Conservation (phyloP, 805 yeast genomes). For the Brettanomyces bruxellensis region DNA sequence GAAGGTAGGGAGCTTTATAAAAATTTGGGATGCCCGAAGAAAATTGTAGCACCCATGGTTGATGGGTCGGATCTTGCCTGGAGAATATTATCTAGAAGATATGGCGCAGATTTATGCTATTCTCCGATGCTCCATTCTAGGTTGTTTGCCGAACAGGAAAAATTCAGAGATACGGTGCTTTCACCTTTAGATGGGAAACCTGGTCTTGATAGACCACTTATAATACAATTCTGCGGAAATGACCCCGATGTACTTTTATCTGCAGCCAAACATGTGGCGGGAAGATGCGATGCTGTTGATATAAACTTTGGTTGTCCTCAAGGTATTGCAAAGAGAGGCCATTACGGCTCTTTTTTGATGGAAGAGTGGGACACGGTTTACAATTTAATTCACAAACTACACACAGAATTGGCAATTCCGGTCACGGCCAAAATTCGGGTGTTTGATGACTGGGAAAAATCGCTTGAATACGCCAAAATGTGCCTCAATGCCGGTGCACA, state of each 20-base stretch:
- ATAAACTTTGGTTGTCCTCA: slow-evolving; percentile 97
- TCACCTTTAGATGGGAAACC: slow-evolving; percentile 63
- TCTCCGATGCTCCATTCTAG: slow-evolving; percentile 97
- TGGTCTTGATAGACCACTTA: slow-evolving; percentile 67
- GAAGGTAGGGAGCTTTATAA: slow-evolving; percentile 66
- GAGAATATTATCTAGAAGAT: slow-evolving; percentile 75
- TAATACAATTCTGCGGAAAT: slow-evolving; percentile 95
- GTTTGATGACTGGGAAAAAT: slow-evolving; percentile 74
- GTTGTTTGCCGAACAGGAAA: slow-evolving; percentile 74
- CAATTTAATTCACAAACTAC: slow-evolving; percentile 62
- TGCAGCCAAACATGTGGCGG: slow-evolving; percentile 78
- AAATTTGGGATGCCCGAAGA: slow-evolving; percentile 63
- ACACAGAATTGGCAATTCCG: slow-evolving; percentile 62
- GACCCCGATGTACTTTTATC: slow-evolving; percentile 74
- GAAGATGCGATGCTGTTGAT: slow-evolving; percentile 91
- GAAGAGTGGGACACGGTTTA: slow-evolving; percentile 89
- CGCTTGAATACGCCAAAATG: slow-evolving; percentile 80
- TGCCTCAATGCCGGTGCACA: slow-evolving; percentile 92
- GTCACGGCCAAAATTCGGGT: slow-evolving; percentile 95
- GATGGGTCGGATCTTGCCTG: slow-evolving; percentile 95
- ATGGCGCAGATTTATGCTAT: slow-evolving; percentile 91
- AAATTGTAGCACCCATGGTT: slow-evolving; percentile 97
- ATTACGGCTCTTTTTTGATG: slow-evolving; percentile 93
- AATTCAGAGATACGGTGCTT: slow-evolving; percentile 73
- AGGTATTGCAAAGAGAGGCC: slow-evolving; percentile 91